Evolutionary conservation across 371 early-diverging fungal species (phyloP).

Genomic region (Mortierella sp.): DNA sequence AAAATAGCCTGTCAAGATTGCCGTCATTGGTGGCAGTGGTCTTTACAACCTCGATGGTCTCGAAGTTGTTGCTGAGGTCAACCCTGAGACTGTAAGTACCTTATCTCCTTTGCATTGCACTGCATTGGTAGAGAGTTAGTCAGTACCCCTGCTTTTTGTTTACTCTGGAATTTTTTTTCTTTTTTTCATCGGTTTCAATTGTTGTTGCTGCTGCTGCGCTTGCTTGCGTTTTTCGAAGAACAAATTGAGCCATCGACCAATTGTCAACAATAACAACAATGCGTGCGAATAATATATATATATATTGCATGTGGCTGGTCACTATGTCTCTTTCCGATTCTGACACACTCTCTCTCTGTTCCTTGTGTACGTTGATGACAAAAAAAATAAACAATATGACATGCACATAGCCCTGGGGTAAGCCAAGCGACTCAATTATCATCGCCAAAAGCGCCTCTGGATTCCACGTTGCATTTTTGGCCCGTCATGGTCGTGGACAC

Average conservation of each 20-base stretch:
- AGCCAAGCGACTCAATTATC: constrained; percentile 80
- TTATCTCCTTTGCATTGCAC: not conserved
- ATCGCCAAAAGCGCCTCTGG: constrained; percentile 81
- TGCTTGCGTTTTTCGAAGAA: not conserved
- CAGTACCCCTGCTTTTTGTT: not conserved
- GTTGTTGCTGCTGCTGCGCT: not conserved
- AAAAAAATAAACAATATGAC: not conserved
- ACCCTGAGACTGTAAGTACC: constrained; percentile 84
- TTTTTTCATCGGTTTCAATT: not conserved
- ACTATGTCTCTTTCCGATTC: not conserved
- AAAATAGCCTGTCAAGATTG: constrained; percentile 77
- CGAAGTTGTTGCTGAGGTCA: constrained; percentile 83
- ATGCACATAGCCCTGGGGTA: constrained; percentile 89
- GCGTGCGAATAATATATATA: not conserved
- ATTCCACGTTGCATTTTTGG: constrained; percentile 93
- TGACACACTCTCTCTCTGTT: not conserved
- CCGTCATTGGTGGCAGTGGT: constrained; percentile 96
- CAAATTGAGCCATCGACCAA: not conserved
- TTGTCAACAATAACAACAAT: not conserved
- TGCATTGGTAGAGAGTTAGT: not conserved
- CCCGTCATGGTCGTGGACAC: constrained; percentile 92
- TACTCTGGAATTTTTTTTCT: too few species aligned
- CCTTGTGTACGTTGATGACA: too few species aligned
- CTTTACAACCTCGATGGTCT: constrained; percentile 94
- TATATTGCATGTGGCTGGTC: constrained; percentile 15